These are phyloP conservation scores for Mariannaea elegans DNA, from an alignment of 2,329 filamentous ascomycete species.

Conservation along the genomic window DNA sequence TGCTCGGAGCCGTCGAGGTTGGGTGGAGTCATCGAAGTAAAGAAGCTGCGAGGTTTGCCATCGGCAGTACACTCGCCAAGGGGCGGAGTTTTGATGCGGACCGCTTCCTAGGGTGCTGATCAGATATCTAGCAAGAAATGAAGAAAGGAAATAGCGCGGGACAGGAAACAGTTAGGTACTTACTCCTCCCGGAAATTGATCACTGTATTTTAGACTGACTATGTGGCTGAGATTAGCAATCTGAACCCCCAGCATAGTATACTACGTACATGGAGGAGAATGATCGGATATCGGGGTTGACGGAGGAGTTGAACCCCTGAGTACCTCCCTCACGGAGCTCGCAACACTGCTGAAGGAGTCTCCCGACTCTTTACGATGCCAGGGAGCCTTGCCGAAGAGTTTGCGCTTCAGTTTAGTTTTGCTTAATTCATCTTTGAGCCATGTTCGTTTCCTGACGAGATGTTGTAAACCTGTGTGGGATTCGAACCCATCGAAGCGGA, in stretches of 20 bases:
- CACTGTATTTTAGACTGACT: conserved; percentile 25
- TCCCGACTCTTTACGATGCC: conserved; percentile 50
- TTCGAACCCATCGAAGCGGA: conserved; percentile 20
- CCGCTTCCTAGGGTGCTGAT: conserved; percentile 53
- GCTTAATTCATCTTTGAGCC: conserved; percentile 45
- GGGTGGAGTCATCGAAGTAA: conserved; percentile 51
- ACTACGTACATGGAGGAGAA: conserved; percentile 18
- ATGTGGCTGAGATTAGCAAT: conserved; percentile 12
- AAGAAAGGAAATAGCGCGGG: too few species aligned
- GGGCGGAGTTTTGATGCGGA: conserved; percentile 58
- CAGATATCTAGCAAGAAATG: background rate
- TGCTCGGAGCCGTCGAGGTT: conserved; percentile 7
- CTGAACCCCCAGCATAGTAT: background rate
- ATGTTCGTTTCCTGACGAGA: conserved; percentile 35
- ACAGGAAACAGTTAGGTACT: conserved; percentile 8
- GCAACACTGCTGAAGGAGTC: conserved; percentile 50
- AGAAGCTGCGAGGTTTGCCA: conserved; percentile 52
- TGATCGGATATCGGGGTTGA: conserved; percentile 39
- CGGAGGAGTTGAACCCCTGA: conserved; percentile 49
- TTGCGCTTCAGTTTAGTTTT: conserved; percentile 44
- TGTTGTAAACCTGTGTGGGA: conserved; percentile 29
- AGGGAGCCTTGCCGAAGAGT: conserved; percentile 52
- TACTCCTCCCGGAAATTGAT: conserved; percentile 48
- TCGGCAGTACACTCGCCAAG: conserved; percentile 50
- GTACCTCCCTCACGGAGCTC: conserved; percentile 52